Evolutionary conservation across 2,329 filamentous ascomycete species (phyloP).

Genomic region (Colletotrichum cuscutae): DNA sequence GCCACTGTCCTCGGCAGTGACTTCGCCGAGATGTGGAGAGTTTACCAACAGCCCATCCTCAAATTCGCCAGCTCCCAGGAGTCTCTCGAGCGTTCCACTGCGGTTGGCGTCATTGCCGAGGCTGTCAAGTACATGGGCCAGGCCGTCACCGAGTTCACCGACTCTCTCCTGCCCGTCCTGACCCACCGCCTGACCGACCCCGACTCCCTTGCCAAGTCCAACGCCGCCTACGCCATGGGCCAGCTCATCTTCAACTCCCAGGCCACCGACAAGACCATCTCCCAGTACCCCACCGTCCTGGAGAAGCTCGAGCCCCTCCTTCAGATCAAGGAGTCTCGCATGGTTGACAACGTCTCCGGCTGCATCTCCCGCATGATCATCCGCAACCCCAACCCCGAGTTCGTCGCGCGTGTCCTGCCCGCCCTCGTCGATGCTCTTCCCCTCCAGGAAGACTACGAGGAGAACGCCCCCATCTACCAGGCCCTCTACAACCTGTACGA

Average conservation of each 20-base stretch:
- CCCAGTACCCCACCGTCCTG: constrained; percentile 82
- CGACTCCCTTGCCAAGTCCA: constrained; percentile 92
- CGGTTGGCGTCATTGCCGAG: constrained; percentile 92
- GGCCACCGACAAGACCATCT: constrained; percentile 74
- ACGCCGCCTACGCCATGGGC: constrained; percentile 91
- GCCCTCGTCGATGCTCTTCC: constrained; percentile 83
- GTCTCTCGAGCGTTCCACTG: constrained; percentile 86
- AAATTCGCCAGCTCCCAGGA: constrained; percentile 90
- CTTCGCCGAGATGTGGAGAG: constrained; percentile 92
- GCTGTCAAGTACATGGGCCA: constrained; percentile 85
- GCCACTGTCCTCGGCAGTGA: constrained; percentile 82
- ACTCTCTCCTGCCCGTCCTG: constrained; percentile 80
- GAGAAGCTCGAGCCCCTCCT: constrained; percentile 88
- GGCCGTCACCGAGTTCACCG: constrained; percentile 84
- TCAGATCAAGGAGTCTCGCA: constrained; percentile 78
- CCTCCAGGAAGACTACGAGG: constrained; percentile 92
- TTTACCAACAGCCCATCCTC: constrained; percentile 91
- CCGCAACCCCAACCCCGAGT: constrained; percentile 84
- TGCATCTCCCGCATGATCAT: constrained; percentile 94
- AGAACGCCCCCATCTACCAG: constrained; percentile 93
- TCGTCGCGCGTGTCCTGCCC: constrained; percentile 84
- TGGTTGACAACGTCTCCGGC: constrained; percentile 92
- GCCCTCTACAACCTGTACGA: constrained; percentile 90
- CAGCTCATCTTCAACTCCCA: constrained; percentile 85
- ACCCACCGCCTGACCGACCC: constrained; percentile 89